Percentiles rank a stretch among this genome's conserved stretches.
These are phyloP conservation scores for Cardiospermum halicacabum DNA, from an alignment of 345 rosid genomes.

Conservation along the genomic window DNA sequence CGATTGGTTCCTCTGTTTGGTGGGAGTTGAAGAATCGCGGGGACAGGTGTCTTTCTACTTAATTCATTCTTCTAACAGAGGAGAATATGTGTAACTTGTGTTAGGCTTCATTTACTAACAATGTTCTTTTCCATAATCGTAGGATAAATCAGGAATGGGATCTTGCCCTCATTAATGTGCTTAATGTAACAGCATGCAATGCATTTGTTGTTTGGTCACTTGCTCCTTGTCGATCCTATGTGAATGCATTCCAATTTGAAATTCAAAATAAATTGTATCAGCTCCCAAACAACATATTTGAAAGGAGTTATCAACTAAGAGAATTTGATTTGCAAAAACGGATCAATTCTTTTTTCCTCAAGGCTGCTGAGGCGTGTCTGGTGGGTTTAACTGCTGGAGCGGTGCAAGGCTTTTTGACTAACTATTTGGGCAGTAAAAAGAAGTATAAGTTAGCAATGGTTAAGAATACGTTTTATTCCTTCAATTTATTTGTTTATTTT, in stretches of 20 bases:
- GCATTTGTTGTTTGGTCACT: slow-evolving; percentile 82
- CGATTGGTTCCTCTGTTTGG: slow-evolving; percentile 79
- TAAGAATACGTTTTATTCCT: neutral
- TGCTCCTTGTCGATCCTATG: slow-evolving; percentile 94
- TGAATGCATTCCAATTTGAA: slow-evolving; percentile 82
- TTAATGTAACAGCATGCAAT: slow-evolving; percentile 79
- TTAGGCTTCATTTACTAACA: slow-evolving; percentile 19
- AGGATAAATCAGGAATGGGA: slow-evolving; percentile 96
- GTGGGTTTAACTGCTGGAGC: slow-evolving; percentile 79
- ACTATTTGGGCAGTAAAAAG: slow-evolving; percentile 60
- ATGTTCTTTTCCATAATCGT: slow-evolving; percentile 16
- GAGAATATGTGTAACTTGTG: neutral
- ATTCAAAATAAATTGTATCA: slow-evolving; percentile 91
- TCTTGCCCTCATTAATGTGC: slow-evolving; percentile 83
- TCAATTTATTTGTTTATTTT: neutral
- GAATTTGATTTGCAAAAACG: slow-evolving; percentile 89
- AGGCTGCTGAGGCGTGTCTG: slow-evolving; percentile 82
- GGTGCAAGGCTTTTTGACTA: slow-evolving; percentile 74
- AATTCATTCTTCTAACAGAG: neutral
- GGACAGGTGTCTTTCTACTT: slow-evolving; percentile 48
- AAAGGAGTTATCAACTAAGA: slow-evolving; percentile 81
- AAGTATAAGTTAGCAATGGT: slow-evolving; percentile 53
- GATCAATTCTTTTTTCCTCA: slow-evolving; percentile 75
- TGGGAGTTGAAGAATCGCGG: slow-evolving; percentile 89
- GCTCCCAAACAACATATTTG: slow-evolving; percentile 93